A percentile compares a stretch with the other conserved stretches of the same genome.
Conservation (phyloP, 2,329 filamentous ascomycete species). For the Decorospora gaudefroyi region DNA sequence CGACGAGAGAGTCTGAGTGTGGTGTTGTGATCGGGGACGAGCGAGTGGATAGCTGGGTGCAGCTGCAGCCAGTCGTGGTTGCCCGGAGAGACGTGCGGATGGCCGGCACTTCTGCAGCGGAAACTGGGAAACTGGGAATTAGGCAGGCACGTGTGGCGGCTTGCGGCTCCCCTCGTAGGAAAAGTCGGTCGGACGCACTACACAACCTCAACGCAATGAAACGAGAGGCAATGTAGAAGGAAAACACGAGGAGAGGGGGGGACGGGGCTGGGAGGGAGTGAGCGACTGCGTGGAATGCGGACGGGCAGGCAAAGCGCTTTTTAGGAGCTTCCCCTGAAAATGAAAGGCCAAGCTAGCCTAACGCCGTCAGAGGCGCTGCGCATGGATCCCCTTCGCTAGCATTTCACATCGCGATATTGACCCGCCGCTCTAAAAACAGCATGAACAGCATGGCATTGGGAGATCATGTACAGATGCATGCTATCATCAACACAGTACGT, state of each 20-base stretch:
- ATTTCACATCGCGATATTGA: conserved; percentile 25
- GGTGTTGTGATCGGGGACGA: conserved; percentile 28
- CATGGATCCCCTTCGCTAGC: conserved; percentile 34
- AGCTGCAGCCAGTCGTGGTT: conserved; percentile 36
- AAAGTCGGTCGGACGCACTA: conserved; percentile 16
- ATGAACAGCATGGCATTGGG: too few relatives aligned
- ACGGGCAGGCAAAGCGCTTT: conserved; percentile 38
- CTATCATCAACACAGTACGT: too few relatives aligned
- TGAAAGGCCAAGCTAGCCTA: conserved; percentile 37
- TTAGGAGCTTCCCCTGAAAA: conserved; percentile 41
- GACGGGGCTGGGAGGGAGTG: conserved; percentile 23
- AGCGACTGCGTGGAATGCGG: conserved; percentile 41
- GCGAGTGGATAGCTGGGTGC: conserved; percentile 39
- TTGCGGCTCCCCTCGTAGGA: conserved; percentile 30
- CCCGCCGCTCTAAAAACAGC: conserved; percentile 29
- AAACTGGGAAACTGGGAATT: conserved; percentile 14
- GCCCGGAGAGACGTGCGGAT: conserved; percentile 43
- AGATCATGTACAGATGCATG: conserved; percentile 2
- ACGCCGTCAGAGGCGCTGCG: conserved; percentile 25
- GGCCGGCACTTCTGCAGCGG: conserved; percentile 31
- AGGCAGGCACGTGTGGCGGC: conserved; percentile 21
- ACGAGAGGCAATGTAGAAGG: conserved; percentile 40
- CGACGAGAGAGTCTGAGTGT: conserved; percentile 5
- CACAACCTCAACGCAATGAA: conserved; percentile 29
- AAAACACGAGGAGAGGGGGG: conserved; percentile 30